Evolutionary conservation across 1,284 basidiomycete species (phyloP), one percentile per base, ranked within the genome.

Genomic region (Erythrobasidium hasegawianum): DNA sequence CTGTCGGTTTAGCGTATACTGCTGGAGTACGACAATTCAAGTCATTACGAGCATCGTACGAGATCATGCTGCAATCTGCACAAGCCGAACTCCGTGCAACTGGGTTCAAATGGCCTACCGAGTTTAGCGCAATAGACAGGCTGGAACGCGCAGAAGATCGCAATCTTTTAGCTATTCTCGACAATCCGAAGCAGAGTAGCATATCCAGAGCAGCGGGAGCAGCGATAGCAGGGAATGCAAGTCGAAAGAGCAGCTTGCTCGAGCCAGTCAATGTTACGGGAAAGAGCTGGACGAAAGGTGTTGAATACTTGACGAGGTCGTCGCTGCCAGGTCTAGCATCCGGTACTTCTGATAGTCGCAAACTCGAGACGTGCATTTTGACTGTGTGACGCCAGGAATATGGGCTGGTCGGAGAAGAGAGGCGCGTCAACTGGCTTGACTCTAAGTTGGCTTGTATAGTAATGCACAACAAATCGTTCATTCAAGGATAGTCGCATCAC

Each of bases 21-120:
- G 79, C 81, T 18, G 87, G 90, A 22, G 83, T 91, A n/a, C 81
- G 84, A 13, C 90, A 96, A 77, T 97, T 92, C 80, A 86, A 89
- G 57, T 81, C 88, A 20, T 82, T 97, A 40, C 86, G 91, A 59
- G 87, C 90, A 24, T 86, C 91, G 76, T 87, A 89, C 72, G 86
- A 93, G 74, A 83, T 90, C 64, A 84, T 90, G 18, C n/a, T 57
- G 10, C 38, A 59, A 9, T 58, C 57, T 11, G 67, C 67, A n/a
- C 67, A 68, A 26, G 22, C 18, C 8, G 67, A 68, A 56, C 24
- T 65, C 2, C 16, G 33, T 26, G 54, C 62, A 13, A 11, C 57
- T 20, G 62, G 62, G 3, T 29, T n/a, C 11, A 24, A n/a, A 16
- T 65, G 62, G 62, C 62, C 62, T 45, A 65, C 62, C 16, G 62